Percentiles rank a stretch among this genome's conserved stretches.
Evolutionary conservation across 208 protist species (phyloP).

Genomic region (Wallacemonas collosoma): DNA sequence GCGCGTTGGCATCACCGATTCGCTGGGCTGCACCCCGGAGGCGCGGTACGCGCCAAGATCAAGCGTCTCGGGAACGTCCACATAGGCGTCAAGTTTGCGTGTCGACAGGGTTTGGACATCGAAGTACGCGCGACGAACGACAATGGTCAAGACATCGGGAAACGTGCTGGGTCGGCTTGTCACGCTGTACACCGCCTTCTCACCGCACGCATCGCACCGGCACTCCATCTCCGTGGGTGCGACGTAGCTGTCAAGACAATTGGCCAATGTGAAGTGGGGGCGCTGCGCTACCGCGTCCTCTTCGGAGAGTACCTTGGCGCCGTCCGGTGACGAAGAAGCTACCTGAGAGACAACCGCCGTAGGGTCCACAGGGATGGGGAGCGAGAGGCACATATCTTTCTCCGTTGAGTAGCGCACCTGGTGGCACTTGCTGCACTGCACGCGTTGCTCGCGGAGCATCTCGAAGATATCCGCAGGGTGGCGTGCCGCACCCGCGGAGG

Average conservation of each 20-base stretch:
- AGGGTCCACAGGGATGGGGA: constrained; percentile 86
- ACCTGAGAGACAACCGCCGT: constrained; percentile 12
- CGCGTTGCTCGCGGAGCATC: constrained; percentile 85
- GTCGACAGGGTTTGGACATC: constrained; percentile 61
- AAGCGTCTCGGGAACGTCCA: constrained; percentile 77
- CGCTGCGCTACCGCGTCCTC: constrained; percentile 58
- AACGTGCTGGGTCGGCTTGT: constrained; percentile 74
- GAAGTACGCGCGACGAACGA: constrained; percentile 84
- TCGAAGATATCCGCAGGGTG: constrained; percentile 72
- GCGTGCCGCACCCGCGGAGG: constrained; percentile 1
- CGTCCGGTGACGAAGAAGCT: constrained; percentile 36
- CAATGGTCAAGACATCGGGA: constrained; percentile 83
- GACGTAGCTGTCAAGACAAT: constrained; percentile 54
- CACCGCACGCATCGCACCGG: constrained; percentile 65
- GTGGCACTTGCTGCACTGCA: constrained; percentile 82
- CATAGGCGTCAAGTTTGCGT: constrained; percentile 90
- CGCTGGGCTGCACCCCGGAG: constrained; percentile 49
- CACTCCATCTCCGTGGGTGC: constrained; percentile 54
- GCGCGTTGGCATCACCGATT: constrained; percentile 64
- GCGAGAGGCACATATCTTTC: constrained; percentile 84
- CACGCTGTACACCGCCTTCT: constrained; percentile 49
- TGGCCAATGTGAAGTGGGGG: constrained; percentile 58
- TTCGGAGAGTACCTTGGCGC: constrained; percentile 35
- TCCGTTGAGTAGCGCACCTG: constrained; percentile 90
- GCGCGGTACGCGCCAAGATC: constrained; percentile 61